phyloP scores from a whole-genome alignment of 2,329 filamentous ascomycete genomes.

The Nigrograna mackinnonii region DNA sequence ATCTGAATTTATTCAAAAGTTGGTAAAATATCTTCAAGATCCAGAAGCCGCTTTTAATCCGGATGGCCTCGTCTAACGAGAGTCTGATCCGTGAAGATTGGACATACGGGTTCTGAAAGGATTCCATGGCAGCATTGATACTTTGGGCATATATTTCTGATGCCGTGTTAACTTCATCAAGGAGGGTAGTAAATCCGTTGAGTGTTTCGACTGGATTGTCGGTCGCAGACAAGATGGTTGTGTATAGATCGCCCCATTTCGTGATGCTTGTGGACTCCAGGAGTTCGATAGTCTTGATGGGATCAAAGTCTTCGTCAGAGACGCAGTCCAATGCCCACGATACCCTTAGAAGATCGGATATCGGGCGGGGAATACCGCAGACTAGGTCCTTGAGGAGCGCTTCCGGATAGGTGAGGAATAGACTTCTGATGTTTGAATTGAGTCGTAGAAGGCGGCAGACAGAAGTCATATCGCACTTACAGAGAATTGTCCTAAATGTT shows the following conservation, averaged over 20 bases:
- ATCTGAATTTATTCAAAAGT: conserved; percentile 1
- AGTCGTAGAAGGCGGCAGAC: conserved; percentile 6
- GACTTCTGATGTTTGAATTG: conserved; percentile 6
- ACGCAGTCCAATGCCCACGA: conserved; percentile 4
- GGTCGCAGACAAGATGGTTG: neutral
- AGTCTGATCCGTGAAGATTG: conserved; percentile 4
- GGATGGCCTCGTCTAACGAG: conserved; percentile 6
- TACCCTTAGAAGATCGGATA: conserved; percentile 1
- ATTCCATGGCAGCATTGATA: conserved; percentile 8
- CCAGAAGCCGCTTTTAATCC: conserved; percentile 8
- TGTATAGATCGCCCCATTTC: conserved; percentile 1
- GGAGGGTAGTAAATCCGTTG: conserved; percentile 2
- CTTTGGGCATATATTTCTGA: conserved; percentile 9
- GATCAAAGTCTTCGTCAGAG: conserved; percentile 1
- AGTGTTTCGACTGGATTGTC: conserved; percentile 5
- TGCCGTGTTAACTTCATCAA: conserved; percentile 8
- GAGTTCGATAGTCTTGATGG: neutral
- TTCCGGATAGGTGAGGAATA: conserved; percentile 11
- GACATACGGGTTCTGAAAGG: conserved; percentile 7
- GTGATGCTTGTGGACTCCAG: conserved; percentile 1
- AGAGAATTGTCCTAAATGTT: no score
- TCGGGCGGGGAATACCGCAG: conserved; percentile 1
- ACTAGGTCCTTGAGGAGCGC: conserved; percentile 6
- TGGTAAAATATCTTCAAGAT: conserved; percentile 12
- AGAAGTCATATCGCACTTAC: conserved; percentile 10